Base-by-base conservation (phyloP, 371 early-diverging fungal genomes). In the Racocetra persica region DNA sequence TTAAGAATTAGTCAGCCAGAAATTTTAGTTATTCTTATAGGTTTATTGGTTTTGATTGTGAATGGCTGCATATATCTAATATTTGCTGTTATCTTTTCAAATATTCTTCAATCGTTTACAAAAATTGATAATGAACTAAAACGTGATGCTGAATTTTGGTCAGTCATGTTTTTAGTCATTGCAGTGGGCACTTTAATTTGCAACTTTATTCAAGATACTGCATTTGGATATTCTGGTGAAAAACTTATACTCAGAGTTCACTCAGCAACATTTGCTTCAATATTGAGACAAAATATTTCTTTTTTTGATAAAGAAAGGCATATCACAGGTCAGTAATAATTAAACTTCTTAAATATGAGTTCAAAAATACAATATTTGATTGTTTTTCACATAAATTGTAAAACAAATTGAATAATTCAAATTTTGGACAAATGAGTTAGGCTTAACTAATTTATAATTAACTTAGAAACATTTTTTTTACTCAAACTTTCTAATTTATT, bases 221-320 rank as follows among this genome's bases (percentile, higher is more conserved):
- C 84, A 8, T 90, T 90, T 74, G 88, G 87, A 80, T 49, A 85
- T 55, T 87, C 88, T 36, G 90, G 90, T 70, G 93, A 91, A 81
- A 84, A 86, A 7, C 86, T 92, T 70, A 93, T 92, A 18, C 83
- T 84, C n/a, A 89, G 93, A 63, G 82, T 94, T 55, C 88, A 94
- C 62, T 85, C 83, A 59, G 70, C 81, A 54, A 81, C 89, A 16
- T 94, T 94, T 87, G 84, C 87, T 28, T 86, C 91, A 24, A 87
- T 92, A 60, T 85, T 94, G 83, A 82, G 85, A 24, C 98, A 97
- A 88, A 95, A 97, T 82, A 91, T 96, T 77, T 93, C 88, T 10
- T 98, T 89, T 83, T 97, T 94, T 86, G 97, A 98, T 84, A 88
- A 91, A 22, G 93, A 93, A 54, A 88, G 89, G 52, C 90, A 97